Evolutionary conservation across 23 red algal genomes (phyloP).

Genomic region (Gracilariopsis chorda): DNA sequence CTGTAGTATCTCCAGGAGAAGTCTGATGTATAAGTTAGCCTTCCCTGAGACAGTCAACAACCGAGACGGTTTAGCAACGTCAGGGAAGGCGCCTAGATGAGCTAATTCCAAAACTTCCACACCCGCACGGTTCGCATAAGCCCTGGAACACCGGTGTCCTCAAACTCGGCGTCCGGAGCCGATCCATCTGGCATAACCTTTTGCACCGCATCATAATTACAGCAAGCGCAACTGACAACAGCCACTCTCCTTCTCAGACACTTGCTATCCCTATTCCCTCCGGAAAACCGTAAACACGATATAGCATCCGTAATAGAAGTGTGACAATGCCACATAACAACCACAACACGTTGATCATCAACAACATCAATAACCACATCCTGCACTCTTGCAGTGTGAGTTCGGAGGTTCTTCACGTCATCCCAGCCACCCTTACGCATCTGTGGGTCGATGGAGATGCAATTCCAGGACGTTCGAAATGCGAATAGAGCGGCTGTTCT

Average conservation of each 20-base stretch:
- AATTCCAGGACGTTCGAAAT: constrained; percentile 57
- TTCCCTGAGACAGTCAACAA: too few species aligned
- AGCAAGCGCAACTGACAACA: constrained; percentile 63
- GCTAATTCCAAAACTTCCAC: constrained; percentile 55
- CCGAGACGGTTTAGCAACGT: too few species aligned
- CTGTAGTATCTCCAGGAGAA: too few species aligned
- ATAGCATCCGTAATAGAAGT: constrained; percentile 39
- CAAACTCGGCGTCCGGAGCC: constrained; percentile 62
- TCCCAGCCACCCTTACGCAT: constrained; percentile 29
- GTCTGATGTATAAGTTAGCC: too few species aligned
- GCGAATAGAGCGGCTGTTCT: constrained; percentile 64
- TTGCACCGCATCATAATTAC: constrained; percentile 68
- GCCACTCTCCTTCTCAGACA: constrained; percentile 20
- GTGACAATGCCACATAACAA: constrained; percentile 78
- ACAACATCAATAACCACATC: constrained; percentile 49
- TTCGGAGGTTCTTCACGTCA: neutral
- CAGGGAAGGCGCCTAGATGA: too few species aligned
- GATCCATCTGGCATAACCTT: constrained; percentile 33
- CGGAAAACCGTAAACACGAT: constrained; percentile 54
- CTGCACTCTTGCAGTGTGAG: constrained; percentile 32
- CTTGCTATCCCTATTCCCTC: neutral
- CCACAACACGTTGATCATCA: constrained; percentile 14
- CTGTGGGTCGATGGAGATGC: constrained; percentile 47
- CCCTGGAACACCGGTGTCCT: constrained; percentile 51
- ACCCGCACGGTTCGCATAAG: constrained; percentile 60